Evolutionary conservation across 805 yeast species (phyloP).

Genomic region (Tetrapisispora fleetii): DNA sequence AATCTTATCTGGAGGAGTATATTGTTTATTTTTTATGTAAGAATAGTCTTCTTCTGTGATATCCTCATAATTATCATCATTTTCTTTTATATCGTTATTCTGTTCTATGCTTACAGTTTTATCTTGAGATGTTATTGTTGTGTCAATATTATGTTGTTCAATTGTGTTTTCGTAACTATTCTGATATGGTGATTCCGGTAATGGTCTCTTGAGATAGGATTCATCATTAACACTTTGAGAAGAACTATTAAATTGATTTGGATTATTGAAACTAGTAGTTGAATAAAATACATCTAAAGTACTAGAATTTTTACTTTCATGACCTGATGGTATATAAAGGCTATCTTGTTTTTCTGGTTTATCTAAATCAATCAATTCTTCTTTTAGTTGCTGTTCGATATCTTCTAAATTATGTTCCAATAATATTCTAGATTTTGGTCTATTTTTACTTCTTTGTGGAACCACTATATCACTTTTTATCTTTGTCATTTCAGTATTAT

Average conservation of each 20-base stretch:
- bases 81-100: background rate
- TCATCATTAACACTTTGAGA: conserved; percentile 5
- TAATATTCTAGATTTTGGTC: conserved; percentile 22
- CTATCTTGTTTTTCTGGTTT: background rate
- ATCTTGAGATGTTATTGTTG: background rate
- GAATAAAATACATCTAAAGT: conserved; percentile 21
- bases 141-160: background rate
- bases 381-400: conserved; percentile 1
- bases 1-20: background rate
- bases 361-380: background rate
- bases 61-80: conserved; percentile 2
- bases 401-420: conserved; percentile 6
- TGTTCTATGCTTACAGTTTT: background rate
- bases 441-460: conserved; percentile 27
- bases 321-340: background rate
- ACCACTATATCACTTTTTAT: conserved; percentile 6
- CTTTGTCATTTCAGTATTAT: background rate
- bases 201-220: conserved; percentile 16
- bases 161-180: background rate
- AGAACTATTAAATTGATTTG: conserved; percentile 3
- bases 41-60: background rate
- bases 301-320: conserved; percentile 3
- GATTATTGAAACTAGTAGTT: conserved; percentile 12
- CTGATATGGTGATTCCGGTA: conserved; percentile 13
- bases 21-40: background rate